phyloP scores from a whole-genome alignment of 2,329 filamentous ascomycete genomes.

The Beauveria caledonica region DNA sequence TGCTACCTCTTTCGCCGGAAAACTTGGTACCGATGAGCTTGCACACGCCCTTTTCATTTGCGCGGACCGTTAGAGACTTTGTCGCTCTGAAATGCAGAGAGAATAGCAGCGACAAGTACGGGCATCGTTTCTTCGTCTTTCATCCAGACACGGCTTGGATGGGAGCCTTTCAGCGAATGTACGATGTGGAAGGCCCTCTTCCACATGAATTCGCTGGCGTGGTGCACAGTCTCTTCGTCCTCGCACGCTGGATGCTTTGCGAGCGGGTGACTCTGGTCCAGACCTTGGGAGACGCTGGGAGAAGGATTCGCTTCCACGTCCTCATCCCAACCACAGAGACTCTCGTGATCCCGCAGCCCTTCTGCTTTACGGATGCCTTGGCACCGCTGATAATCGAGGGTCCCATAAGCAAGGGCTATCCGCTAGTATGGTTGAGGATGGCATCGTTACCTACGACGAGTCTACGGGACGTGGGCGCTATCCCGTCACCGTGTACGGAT shows the following conservation, averaged over 20 bases:
- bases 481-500: constrained; percentile 2
- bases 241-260: constrained; percentile 12
- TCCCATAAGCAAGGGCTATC: not conserved
- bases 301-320: constrained; percentile 5
- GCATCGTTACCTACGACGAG: not conserved
- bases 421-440: constrained; percentile 7
- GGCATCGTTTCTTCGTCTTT: constrained; percentile 11
- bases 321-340: constrained; percentile 5
- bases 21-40: not conserved
- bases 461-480: constrained; percentile 7
- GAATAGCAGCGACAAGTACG: not conserved
- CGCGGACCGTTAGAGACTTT: constrained; percentile 9
- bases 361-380: constrained; percentile 2
- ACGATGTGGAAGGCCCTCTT: not conserved
- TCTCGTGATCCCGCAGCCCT: constrained; percentile 9
- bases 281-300: constrained; percentile 3
- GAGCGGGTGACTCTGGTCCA: constrained; percentile 10
- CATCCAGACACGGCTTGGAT: constrained; percentile 10
- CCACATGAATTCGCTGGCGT: constrained; percentile 5
- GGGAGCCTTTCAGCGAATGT: constrained; percentile 7
- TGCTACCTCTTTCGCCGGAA: not conserved
- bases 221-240: constrained; percentile 6
- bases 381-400: constrained; percentile 6
- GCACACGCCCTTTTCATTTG: not conserved
- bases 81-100: constrained; percentile 5